Conservation (phyloP, 768 basidiomycete species). For the Auriscalpium microsporum region DNA sequence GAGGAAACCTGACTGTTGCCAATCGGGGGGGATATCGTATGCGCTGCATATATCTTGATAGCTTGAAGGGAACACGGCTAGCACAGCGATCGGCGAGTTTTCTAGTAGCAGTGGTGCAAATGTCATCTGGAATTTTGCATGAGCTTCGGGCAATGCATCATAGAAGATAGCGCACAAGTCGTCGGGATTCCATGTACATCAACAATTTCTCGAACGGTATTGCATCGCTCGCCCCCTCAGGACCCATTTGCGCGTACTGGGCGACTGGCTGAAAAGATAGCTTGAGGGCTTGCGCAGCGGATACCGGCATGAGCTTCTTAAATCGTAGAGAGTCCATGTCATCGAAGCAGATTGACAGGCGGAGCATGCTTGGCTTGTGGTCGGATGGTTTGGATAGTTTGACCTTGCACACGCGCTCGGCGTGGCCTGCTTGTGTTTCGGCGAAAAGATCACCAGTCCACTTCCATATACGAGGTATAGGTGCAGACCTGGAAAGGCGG, state of each 20-base stretch:
- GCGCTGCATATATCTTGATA: slow-evolving; percentile 26
- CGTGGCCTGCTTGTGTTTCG: slow-evolving; percentile 25
- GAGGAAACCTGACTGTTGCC: slow-evolving; percentile 24
- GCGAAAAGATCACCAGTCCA: slow-evolving; percentile 54
- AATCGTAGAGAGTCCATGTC: slow-evolving; percentile 35
- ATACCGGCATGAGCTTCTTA: slow-evolving; percentile 38
- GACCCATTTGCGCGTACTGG: slow-evolving; percentile 45
- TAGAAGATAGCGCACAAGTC: background rate
- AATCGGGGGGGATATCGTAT: slow-evolving; percentile 35
- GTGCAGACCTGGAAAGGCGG: slow-evolving; percentile 26
- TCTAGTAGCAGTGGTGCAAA: slow-evolving; percentile 41
- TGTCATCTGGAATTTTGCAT: slow-evolving; percentile 2
- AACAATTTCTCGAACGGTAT: slow-evolving; percentile 33
- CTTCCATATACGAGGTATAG: slow-evolving; percentile 48
- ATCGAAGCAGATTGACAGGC: slow-evolving; percentile 41
- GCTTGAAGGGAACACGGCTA: slow-evolving; percentile 45
- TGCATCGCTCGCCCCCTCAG: slow-evolving; percentile 32
- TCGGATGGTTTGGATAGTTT: slow-evolving; percentile 38
- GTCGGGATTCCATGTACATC: slow-evolving; percentile 43
- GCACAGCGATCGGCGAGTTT: slow-evolving; percentile 37
- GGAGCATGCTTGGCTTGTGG: slow-evolving; percentile 31
- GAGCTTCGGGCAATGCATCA: background rate
- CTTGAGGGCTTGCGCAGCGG: slow-evolving; percentile 39
- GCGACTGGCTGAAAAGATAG: slow-evolving; percentile 39
- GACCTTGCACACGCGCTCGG: slow-evolving; percentile 42